phyloP scores from a whole-genome alignment of 1,284 basidiomycete species.

The Baeospora myosura region DNA sequence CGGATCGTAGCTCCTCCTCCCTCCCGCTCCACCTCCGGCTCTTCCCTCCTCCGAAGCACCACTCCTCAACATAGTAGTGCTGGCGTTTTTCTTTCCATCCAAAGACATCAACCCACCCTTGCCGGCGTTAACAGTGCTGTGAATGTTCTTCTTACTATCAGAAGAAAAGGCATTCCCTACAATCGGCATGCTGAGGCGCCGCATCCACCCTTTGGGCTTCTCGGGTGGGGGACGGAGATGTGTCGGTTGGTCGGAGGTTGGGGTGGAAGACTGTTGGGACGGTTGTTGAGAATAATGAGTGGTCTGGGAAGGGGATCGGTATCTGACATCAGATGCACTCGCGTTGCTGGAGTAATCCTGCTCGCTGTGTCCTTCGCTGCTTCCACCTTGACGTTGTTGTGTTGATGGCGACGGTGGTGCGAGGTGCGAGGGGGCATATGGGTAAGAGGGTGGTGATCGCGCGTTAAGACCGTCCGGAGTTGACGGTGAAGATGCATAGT shows the following conservation, averaged over 20 bases:
- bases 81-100: constrained; percentile 39
- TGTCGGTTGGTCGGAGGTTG: constrained; percentile 38
- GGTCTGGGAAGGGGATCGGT: constrained; percentile 27
- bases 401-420: constrained; percentile 27
- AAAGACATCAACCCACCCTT: constrained; percentile 27
- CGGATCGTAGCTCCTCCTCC: constrained; percentile 38
- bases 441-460: constrained; percentile 22
- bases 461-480: constrained; percentile 3
- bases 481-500: constrained; percentile 3
- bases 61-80: constrained; percentile 28
- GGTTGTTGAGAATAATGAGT: too few species aligned
- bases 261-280: constrained; percentile 23
- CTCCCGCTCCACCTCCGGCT: constrained; percentile 11
- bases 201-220: constrained; percentile 67
- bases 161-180: constrained; percentile 47
- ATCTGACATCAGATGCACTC: constrained; percentile 43
- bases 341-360: constrained; percentile 13
- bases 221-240: constrained; percentile 34
- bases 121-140: constrained; percentile 15
- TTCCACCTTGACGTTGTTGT: constrained; percentile 11
- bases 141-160: constrained; percentile 33
- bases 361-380: constrained; percentile 6
- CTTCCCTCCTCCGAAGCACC: constrained; percentile 33
- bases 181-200: constrained; percentile 69
- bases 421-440: constrained; percentile 41